phyloP scores from a whole-genome alignment of 345 rosid species.

The Gossypium stocksii region DNA sequence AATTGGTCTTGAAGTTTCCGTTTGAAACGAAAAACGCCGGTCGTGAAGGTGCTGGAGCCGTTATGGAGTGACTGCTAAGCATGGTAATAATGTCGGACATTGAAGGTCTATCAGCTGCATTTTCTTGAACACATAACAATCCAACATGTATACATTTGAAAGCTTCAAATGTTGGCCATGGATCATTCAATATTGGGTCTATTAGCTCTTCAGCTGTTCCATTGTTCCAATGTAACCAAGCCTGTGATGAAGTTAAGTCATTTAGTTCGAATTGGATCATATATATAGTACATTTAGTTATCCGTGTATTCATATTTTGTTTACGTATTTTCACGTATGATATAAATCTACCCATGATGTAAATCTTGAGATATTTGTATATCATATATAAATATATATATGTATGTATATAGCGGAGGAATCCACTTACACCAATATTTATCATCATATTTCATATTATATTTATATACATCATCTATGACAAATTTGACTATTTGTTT shows the following conservation, averaged over 20 bases:
- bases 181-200: conserved; percentile 33
- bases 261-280: background rate
- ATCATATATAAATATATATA: no score
- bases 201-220: conserved; percentile 34
- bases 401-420: no score
- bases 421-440: no score
- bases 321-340: no score
- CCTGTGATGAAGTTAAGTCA: conserved; percentile 23
- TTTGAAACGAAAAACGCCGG: conserved; percentile 33
- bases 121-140: conserved; percentile 47
- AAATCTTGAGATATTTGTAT: no score
- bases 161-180: conserved; percentile 25
- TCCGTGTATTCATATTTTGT: no score
- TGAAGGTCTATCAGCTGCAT: conserved; percentile 40
- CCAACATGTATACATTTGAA: conserved; percentile 47
- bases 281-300: no score
- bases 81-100: conserved; percentile 38
- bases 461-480: no score
- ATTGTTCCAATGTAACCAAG: conserved; percentile 50
- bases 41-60: conserved; percentile 32
- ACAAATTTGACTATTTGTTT: no score
- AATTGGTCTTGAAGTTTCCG: background rate
- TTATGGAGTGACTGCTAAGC: conserved; percentile 37
- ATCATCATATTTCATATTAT: no score
- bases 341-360: no score